phyloP scores from a whole-genome alignment of 306 rosid species.

The Macrotyloma uniflorum region DNA sequence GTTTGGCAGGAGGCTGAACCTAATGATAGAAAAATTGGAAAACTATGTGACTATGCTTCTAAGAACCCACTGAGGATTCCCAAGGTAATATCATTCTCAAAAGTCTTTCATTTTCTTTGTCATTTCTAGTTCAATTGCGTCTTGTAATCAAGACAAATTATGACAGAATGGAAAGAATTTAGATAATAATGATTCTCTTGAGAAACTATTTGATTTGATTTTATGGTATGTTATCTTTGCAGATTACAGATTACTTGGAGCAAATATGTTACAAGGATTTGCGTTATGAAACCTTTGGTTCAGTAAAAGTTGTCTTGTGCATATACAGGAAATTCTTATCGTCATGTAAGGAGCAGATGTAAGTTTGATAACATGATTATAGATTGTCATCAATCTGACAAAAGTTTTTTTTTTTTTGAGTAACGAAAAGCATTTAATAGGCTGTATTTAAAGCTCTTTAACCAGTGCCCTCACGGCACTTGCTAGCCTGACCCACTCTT shows the following conservation, averaged over 20 bases:
- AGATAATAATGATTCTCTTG: background rate
- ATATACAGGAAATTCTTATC: slow-evolving; percentile 73
- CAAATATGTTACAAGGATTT: slow-evolving; percentile 87
- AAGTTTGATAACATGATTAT: slow-evolving; percentile 52
- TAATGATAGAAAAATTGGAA: slow-evolving; percentile 58
- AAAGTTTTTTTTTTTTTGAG: background rate
- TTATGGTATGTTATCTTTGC: slow-evolving; percentile 38
- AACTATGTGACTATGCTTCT: slow-evolving; percentile 56
- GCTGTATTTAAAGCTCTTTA: background rate
- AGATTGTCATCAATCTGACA: slow-evolving; percentile 2
- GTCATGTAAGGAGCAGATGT: slow-evolving; percentile 90
- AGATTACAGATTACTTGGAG: slow-evolving; percentile 82
- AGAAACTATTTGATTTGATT: slow-evolving; percentile 21
- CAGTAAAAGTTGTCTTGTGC: slow-evolving; percentile 75
- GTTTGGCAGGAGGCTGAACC: slow-evolving; percentile 51
- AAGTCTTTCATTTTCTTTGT: slow-evolving; percentile 28
- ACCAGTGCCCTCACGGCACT: background rate
- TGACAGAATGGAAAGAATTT: background rate
- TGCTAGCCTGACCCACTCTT: background rate
- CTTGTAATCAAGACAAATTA: slow-evolving; percentile 13
- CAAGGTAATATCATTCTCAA: slow-evolving; percentile 39
- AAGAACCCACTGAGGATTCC: slow-evolving; percentile 58
- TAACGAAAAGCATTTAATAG: background rate
- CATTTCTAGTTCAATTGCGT: background rate
- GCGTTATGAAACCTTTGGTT: slow-evolving; percentile 74